Evolutionary conservation across 2,329 filamentous ascomycete species (phyloP).

Genomic region (Neurospora sp.): DNA sequence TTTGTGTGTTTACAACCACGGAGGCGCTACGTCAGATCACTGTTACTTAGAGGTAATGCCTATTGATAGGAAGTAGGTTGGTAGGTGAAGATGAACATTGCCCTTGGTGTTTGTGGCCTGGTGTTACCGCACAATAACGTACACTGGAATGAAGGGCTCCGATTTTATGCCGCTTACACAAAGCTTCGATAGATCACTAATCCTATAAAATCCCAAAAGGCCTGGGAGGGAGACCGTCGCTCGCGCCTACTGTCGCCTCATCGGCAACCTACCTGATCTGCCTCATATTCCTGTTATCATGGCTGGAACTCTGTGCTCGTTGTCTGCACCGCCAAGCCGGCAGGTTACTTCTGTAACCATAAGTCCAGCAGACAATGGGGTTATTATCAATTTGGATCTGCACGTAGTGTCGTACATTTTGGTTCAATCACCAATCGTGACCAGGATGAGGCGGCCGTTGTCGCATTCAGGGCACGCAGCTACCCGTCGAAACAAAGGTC

Average conservation of each 20-base stretch:
- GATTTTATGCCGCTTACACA: neutral
- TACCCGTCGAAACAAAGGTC: slow-evolving; percentile 2
- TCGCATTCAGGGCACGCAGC: slow-evolving; percentile 1
- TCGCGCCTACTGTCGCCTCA: neutral
- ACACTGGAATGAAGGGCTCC: neutral
- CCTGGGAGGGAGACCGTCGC: neutral
- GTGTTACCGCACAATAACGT: neutral
- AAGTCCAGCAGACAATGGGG: neutral
- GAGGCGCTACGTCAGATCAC: neutral
- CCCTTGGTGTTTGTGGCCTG: neutral
- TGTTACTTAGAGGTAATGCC: neutral
- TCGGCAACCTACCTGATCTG: neutral
- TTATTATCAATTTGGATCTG: neutral
- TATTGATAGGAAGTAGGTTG: neutral
- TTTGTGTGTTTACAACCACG: neutral
- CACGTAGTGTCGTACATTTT: neutral
- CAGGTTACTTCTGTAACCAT: neutral
- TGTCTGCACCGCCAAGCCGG: slow-evolving; percentile 1
- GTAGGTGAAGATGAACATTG: neutral
- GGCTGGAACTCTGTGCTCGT: neutral
- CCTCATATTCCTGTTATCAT: neutral
- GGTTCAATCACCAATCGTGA: neutral
- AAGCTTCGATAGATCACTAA: neutral
- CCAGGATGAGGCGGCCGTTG: neutral
- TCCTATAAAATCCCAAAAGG: neutral